Conservation (phyloP, 2,329 filamentous ascomycete genomes). For the Emergomyces pasteurianus region DNA sequence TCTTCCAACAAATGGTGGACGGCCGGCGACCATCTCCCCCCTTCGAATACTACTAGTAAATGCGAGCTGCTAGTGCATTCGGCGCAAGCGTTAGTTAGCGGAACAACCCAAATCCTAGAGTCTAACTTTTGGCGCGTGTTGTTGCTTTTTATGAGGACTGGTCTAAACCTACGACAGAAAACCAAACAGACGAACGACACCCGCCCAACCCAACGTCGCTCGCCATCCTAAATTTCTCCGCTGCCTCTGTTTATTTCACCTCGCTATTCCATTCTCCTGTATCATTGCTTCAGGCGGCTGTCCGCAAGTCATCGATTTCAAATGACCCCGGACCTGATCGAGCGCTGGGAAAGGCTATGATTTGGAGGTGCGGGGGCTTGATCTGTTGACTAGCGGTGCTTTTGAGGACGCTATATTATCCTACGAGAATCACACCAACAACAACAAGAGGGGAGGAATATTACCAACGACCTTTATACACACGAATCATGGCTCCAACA, state of each 20-base stretch:
- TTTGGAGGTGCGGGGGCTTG: constrained; percentile 6
- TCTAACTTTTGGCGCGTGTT: not conserved
- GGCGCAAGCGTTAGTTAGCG: not conserved
- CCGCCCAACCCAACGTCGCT: not conserved
- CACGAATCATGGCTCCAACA: constrained; percentile 21
- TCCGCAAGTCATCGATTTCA: not conserved
- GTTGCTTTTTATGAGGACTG: not conserved
- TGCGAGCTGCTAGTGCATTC: not conserved
- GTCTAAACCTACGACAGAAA: not conserved
- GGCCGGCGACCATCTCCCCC: not conserved
- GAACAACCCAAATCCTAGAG: not conserved
- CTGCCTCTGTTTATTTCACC: not conserved
- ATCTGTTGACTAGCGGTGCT: constrained; percentile 2
- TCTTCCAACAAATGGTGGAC: not conserved
- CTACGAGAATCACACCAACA: not conserved
- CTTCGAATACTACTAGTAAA: not conserved
- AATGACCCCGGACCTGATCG: not conserved
- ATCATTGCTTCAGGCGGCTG: not conserved
- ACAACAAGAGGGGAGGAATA: not conserved
- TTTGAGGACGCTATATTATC: not conserved
- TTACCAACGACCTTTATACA: not conserved
- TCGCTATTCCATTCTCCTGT: not conserved
- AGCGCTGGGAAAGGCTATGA: constrained; percentile 4
- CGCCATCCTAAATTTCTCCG: not conserved
- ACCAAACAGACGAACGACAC: not conserved